Evolutionary conservation across 257 asterid genomes (phyloP).

Genomic region (Scutellaria baicalensis): DNA sequence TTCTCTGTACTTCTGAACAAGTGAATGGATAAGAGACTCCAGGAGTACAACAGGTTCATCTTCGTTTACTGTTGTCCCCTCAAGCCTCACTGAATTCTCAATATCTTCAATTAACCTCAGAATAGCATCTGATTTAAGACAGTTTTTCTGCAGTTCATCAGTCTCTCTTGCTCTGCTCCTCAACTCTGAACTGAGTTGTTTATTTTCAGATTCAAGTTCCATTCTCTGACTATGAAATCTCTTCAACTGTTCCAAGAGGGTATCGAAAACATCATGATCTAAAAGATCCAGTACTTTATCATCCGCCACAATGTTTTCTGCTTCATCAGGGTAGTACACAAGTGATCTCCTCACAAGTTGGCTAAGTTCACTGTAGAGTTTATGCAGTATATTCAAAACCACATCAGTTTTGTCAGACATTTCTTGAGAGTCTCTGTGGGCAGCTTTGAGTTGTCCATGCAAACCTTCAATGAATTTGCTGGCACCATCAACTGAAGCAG

Average conservation of each 20-base stretch:
- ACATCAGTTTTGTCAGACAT: conserved; percentile 35
- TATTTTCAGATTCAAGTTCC: conserved; percentile 47
- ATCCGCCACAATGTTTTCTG: conserved; percentile 23
- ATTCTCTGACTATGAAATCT: conserved; percentile 40
- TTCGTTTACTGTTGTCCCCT: conserved; percentile 24
- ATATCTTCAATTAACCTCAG: conserved; percentile 49
- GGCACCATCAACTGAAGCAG: conserved; percentile 58
- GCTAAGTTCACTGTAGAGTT: conserved; percentile 41
- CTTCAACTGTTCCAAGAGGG: conserved; percentile 50
- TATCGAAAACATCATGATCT: conserved; percentile 36
- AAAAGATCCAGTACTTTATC: conserved; percentile 37
- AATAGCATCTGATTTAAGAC: conserved; percentile 41
- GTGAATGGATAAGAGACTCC: conserved; percentile 51
- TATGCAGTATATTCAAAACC: conserved; percentile 36
- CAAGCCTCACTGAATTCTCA: conserved; percentile 49
- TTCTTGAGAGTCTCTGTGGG: conserved; percentile 39
- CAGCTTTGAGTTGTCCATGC: conserved; percentile 50
- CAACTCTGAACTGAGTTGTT: conserved; percentile 52
- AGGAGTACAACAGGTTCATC: conserved; percentile 46
- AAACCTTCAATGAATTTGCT: conserved; percentile 47
- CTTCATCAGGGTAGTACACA: conserved; percentile 32
- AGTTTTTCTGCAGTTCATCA: conserved; percentile 43
- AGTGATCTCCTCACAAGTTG: conserved; percentile 33
- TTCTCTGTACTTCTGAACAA: conserved; percentile 57
- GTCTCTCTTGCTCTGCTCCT: conserved; percentile 37